Percentiles rank a stretch among this genome's conserved stretches.
Evolutionary conservation across 106 monocot species (phyloP).

Genomic region (Platanthera zijinensis): DNA sequence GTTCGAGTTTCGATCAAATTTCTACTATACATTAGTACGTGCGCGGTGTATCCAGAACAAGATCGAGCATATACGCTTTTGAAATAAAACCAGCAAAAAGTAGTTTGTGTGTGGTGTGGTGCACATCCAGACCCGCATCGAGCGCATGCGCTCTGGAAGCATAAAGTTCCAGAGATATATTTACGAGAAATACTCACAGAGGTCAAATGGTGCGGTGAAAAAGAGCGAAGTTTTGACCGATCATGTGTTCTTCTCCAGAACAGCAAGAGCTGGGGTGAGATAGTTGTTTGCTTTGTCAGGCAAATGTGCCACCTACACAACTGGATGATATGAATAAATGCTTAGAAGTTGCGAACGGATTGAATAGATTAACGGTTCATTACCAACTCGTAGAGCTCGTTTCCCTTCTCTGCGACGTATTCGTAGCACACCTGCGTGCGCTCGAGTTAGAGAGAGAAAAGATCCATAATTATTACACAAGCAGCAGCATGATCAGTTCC

Average conservation of each 20-base stretch:
- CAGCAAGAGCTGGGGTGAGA: constrained; percentile 85
- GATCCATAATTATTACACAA: neutral
- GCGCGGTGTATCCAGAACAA: neutral
- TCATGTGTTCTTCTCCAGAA: constrained; percentile 94
- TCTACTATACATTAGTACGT: no score
- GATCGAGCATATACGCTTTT: neutral
- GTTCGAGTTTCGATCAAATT: no score
- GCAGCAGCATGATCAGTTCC: neutral
- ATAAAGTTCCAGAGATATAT: neutral
- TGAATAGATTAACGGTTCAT: constrained; percentile 1
- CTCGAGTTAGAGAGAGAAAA: neutral
- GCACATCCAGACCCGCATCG: neutral
- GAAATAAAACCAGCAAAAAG: neutral
- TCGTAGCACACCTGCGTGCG: constrained; percentile 79
- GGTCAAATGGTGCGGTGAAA: no score
- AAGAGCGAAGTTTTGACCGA: neutral
- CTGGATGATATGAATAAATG: neutral
- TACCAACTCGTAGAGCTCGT: constrained; percentile 93
- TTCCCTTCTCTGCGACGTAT: constrained; percentile 76
- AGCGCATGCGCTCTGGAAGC: neutral
- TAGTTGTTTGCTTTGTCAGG: constrained; percentile 99
- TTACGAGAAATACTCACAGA: neutral
- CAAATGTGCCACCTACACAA: constrained; percentile 83
- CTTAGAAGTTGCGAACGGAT: neutral
- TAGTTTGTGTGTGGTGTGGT: neutral